These are phyloP conservation scores for Rhizophagus clarus DNA, from an alignment of 192 early-diverging fungal genomes.

Conservation along the genomic window DNA sequence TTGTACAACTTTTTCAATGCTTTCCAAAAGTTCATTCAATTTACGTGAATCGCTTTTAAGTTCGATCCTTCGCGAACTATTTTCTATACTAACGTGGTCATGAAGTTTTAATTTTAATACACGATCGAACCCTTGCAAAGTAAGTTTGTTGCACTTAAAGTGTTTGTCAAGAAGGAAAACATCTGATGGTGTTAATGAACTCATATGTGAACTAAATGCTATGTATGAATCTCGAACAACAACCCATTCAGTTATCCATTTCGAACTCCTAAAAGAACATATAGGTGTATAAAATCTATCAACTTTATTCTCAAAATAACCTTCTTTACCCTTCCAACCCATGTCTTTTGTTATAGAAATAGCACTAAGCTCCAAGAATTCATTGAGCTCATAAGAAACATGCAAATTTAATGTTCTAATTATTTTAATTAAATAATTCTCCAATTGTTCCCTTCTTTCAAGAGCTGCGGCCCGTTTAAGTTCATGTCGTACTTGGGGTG, in stretches of 20 bases:
- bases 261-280: constrained; percentile 34
- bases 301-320: constrained; percentile 66
- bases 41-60: constrained; percentile 66
- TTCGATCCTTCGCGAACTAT: constrained; percentile 64
- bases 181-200: constrained; percentile 44
- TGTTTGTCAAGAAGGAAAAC: constrained; percentile 55
- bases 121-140: constrained; percentile 30
- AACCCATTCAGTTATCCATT: constrained; percentile 71
- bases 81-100: constrained; percentile 58
- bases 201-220: constrained; percentile 52
- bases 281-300: constrained; percentile 54
- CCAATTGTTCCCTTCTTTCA: constrained; percentile 58
- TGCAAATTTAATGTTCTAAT: constrained; percentile 61
- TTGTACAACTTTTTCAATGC: constrained; percentile 57
- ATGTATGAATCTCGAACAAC: constrained; percentile 77
- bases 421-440: constrained; percentile 61
- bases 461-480: constrained; percentile 42
- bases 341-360: constrained; percentile 75
- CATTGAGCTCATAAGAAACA: constrained; percentile 71
- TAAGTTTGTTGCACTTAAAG: constrained; percentile 34
- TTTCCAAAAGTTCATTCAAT: constrained; percentile 71
- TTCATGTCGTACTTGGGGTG: constrained; percentile 34
- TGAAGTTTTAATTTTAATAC: constrained; percentile 63
- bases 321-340: constrained; percentile 87
- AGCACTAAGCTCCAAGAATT: constrained; percentile 74